phyloP scores from a whole-genome alignment of 768 basidiomycete species.

The Suillus occidentalis region DNA sequence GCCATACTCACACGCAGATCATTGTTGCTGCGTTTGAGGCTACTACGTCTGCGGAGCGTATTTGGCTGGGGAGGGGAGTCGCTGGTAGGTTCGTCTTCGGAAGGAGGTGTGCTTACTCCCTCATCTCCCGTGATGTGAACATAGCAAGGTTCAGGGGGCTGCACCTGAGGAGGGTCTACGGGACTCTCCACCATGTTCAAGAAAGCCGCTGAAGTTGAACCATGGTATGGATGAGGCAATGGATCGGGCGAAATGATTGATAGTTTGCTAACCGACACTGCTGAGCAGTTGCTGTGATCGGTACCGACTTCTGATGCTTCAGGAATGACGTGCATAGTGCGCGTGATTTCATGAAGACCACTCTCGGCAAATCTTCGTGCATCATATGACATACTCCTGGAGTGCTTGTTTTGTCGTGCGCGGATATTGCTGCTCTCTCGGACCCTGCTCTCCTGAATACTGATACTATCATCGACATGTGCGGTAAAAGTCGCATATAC shows the following conservation, averaged over 20 bases:
- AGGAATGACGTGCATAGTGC: conserved; percentile 28
- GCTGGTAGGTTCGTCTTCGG: conserved; percentile 33
- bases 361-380: conserved; percentile 16
- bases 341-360: conserved; percentile 23
- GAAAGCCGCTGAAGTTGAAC: conserved; percentile 30
- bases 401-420: conserved; percentile 11
- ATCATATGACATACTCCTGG: conserved; percentile 20
- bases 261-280: conserved; percentile 19
- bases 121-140: conserved; percentile 18
- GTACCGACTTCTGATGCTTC: conserved; percentile 26
- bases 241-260: conserved; percentile 43
- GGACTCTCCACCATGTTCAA: conserved; percentile 36
- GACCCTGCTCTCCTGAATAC: conserved; percentile 15
- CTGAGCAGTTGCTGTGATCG: conserved; percentile 18
- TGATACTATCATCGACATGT: conserved; percentile 13
- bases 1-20: conserved; percentile 44
- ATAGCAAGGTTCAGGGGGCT: conserved; percentile 16
- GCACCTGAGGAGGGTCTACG: conserved; percentile 18
- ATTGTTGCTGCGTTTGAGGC: conserved; percentile 57
- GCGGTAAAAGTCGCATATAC: neutral
- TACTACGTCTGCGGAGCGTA: conserved; percentile 55
- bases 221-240: conserved; percentile 47
- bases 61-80: conserved; percentile 33
- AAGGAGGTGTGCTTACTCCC: conserved; percentile 28
- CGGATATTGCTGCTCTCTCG: conserved; percentile 14